Evolutionary conservation across 768 basidiomycete genomes (phyloP).

Genomic region (Crepidotus variabilis): DNA sequence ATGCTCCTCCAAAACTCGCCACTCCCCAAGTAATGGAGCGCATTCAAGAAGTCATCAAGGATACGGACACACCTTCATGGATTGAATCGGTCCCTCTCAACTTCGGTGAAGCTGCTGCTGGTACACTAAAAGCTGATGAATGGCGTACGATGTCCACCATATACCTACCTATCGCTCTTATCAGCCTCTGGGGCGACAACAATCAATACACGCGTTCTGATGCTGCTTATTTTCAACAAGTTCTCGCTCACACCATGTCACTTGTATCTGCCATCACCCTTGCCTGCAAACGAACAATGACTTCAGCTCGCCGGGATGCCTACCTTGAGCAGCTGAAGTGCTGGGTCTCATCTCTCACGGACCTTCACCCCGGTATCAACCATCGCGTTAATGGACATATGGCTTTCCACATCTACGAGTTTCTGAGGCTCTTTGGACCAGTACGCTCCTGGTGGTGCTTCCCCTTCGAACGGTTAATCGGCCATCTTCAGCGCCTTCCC

Average conservation of each 20-base stretch:
- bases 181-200: conserved; percentile 26
- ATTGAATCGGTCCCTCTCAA: conserved; percentile 23
- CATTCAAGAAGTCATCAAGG: conserved; percentile 20
- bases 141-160: conserved; percentile 25
- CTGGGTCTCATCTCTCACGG: conserved; percentile 8
- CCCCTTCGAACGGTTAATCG: conserved; percentile 30
- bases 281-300: conserved; percentile 9
- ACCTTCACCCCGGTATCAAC: conserved; percentile 8
- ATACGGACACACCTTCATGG: conserved; percentile 22
- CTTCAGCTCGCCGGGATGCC: background rate
- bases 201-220: background rate
- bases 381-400: conserved; percentile 20
- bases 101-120: conserved; percentile 20
- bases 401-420: conserved; percentile 20
- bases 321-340: conserved; percentile 7
- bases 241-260: conserved; percentile 10
- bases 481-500: conserved; percentile 26
- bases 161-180: conserved; percentile 29
- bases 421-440: conserved; percentile 26
- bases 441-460: conserved; percentile 33
- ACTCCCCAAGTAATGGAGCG: conserved; percentile 9
- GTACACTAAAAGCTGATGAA: conserved; percentile 32
- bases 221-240: background rate
- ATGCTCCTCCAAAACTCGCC: background rate
- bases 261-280: conserved; percentile 11